A percentile compares a stretch with the other conserved stretches of the same genome.
Conservation (phyloP, 139 green algal species). For the Coccomyxa sp. region DNA sequence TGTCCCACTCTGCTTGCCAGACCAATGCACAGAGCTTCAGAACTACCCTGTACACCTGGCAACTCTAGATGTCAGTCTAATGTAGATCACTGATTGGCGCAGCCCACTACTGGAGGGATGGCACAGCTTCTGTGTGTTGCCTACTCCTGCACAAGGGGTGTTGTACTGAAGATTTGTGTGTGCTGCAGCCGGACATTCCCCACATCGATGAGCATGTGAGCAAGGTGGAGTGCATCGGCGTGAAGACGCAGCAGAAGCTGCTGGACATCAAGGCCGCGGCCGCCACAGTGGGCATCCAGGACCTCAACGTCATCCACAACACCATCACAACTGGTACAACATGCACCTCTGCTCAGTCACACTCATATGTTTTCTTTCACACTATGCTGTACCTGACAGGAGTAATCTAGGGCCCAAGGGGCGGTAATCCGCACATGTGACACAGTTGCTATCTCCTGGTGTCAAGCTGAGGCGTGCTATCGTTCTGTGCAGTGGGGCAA, state of each 20-base stretch:
- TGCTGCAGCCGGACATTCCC: constrained; percentile 32
- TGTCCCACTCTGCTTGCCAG: too few species aligned
- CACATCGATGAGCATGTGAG: constrained; percentile 49
- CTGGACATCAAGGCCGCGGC: constrained; percentile 47
- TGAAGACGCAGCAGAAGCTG: constrained; percentile 63
- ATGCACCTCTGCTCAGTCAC: not conserved
- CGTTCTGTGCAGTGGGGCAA: constrained; percentile 57
- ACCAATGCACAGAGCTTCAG: too few species aligned
- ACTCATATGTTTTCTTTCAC: not conserved
- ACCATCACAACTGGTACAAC: constrained; percentile 34
- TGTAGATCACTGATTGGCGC: too few species aligned
- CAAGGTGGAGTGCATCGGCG: constrained; percentile 57
- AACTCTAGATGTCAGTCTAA: too few species aligned
- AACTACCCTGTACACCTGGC: too few species aligned
- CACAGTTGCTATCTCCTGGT: not conserved
- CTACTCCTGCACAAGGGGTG: too few species aligned
- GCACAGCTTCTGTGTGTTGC: too few species aligned
- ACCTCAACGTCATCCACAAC: constrained; percentile 40
- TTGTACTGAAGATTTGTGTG: too few species aligned
- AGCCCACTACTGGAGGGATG: too few species aligned
- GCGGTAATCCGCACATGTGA: not conserved
- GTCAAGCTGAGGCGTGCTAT: too few species aligned
- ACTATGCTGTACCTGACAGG: not conserved
- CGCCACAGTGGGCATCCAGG: constrained; percentile 25
- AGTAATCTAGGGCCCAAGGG: not conserved